Conservation (phyloP, 129 eudicot species). For the Arctium lappa region DNA sequence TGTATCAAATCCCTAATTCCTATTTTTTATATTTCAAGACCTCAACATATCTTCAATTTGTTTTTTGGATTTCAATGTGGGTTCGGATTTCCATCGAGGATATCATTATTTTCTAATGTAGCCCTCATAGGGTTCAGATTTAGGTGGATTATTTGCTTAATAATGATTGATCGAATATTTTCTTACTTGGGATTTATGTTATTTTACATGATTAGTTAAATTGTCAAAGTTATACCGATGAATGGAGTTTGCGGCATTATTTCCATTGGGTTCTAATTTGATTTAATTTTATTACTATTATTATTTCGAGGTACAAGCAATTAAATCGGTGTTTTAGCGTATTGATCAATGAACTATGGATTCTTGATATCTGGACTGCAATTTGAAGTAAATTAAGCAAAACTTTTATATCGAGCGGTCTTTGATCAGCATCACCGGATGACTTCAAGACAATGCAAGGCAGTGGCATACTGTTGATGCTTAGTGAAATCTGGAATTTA, state of each 20-base stretch:
- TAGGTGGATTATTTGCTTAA: neutral
- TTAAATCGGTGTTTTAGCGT: neutral
- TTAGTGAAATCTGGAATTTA: neutral
- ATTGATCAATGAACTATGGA: neutral
- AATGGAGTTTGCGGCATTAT: neutral
- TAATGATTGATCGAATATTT: neutral
- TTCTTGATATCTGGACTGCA: neutral
- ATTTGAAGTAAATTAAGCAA: neutral
- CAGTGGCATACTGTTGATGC: neutral
- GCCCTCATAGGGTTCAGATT: neutral
- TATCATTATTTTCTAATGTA: neutral
- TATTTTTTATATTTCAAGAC: neutral
- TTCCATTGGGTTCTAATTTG: neutral
- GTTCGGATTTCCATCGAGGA: slow-evolving; percentile 7
- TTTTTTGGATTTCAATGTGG: neutral
- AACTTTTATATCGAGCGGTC: neutral
- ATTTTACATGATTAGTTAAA: neutral
- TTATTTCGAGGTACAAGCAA: neutral
- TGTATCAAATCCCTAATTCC: slow-evolving; percentile 17
- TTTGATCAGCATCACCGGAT: neutral
- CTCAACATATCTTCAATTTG: neutral
- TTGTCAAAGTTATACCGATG: neutral
- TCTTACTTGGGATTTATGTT: neutral
- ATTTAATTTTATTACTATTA: neutral
- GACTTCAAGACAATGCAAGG: neutral